Conservation (phyloP, 352 stramenopile species). For the Halophytophthora batemanensis region DNA sequence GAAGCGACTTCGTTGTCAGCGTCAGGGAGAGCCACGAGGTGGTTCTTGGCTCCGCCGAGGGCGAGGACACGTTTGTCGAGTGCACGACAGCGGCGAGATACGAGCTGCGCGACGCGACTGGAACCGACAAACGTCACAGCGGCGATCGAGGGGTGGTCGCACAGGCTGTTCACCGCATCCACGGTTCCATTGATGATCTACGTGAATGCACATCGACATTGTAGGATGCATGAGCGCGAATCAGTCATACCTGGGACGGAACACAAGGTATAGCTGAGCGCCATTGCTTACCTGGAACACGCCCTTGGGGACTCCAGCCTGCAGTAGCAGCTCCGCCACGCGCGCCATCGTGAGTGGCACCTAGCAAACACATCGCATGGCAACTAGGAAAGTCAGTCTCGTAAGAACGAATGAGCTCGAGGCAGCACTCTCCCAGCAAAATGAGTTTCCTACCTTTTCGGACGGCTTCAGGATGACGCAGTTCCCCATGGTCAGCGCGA, state of each 20-base stretch:
- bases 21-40: conserved; percentile 94
- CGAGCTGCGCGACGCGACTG: conserved; percentile 90
- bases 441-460: too few species aligned
- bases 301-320: conserved; percentile 92
- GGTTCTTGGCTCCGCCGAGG: conserved; percentile 97
- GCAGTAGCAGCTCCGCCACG: conserved; percentile 83
- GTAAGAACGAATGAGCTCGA: too few species aligned
- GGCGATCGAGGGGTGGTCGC: conserved; percentile 87
- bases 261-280: too few species aligned
- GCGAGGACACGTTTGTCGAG: conserved; percentile 95
- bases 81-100: conserved; percentile 86
- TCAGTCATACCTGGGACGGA: not conserved
- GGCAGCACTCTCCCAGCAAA: too few species aligned
- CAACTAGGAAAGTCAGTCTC: conserved; percentile 1
- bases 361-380: conserved; percentile 12
- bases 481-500: conserved; percentile 96
- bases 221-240: not conserved
- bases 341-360: conserved; percentile 91
- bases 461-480: conserved; percentile 97
- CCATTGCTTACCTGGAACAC: conserved; percentile 86
- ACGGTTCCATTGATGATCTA: conserved; percentile 93
- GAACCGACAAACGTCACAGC: conserved; percentile 96
- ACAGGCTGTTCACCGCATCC: conserved; percentile 90
- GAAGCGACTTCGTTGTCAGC: conserved; percentile 90
- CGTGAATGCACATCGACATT: not conserved